A percentile compares a stretch with the other conserved stretches of the same genome.
These are phyloP conservation scores for Neurospora terricola DNA, from an alignment of 495 filamentous ascomycete species.

Conservation along the genomic window DNA sequence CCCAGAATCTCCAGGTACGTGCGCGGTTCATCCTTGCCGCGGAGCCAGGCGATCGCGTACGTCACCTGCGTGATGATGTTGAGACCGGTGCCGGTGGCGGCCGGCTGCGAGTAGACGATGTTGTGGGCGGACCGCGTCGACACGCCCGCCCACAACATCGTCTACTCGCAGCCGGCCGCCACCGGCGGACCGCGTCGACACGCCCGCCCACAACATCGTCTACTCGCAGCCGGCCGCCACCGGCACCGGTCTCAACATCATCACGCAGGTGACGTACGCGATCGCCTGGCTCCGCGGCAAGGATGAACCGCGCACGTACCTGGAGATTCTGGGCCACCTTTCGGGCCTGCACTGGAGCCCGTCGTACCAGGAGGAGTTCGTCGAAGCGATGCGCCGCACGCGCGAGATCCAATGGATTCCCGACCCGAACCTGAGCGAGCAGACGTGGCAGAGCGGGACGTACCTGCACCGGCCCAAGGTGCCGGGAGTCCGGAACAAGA, in stretches of 20 bases:
- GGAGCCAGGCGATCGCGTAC: slow-evolving; percentile 77
- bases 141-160: slow-evolving; percentile 34
- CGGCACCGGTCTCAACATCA: slow-evolving; percentile 65
- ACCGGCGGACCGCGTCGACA: slow-evolving; percentile 39
- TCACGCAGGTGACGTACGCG: slow-evolving; percentile 75
- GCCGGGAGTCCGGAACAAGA: slow-evolving; percentile 63
- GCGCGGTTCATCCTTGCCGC: slow-evolving; percentile 60
- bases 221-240: slow-evolving; percentile 73
- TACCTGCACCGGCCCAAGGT: slow-evolving; percentile 70
- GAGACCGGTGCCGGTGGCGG: slow-evolving; percentile 63
- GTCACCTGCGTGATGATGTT: slow-evolving; percentile 76
- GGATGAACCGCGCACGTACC: slow-evolving; percentile 55
- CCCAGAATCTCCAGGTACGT: slow-evolving; percentile 62
- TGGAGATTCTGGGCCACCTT: slow-evolving; percentile 68
- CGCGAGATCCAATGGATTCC: slow-evolving; percentile 63
- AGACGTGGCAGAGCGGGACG: slow-evolving; percentile 48
- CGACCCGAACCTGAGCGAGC: slow-evolving; percentile 43
- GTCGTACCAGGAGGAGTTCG: slow-evolving; percentile 30
- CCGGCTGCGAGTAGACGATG: slow-evolving; percentile 68
- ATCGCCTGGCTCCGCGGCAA: slow-evolving; percentile 78
- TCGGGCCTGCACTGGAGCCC: slow-evolving; percentile 46
- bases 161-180: slow-evolving; percentile 69
- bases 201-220: slow-evolving; percentile 39
- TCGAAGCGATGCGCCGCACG: slow-evolving; percentile 45
- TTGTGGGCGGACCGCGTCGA: slow-evolving; percentile 21